phyloP scores from a whole-genome alignment of 2,329 filamentous ascomycete genomes.

The Cladophialophora chaetospira region DNA sequence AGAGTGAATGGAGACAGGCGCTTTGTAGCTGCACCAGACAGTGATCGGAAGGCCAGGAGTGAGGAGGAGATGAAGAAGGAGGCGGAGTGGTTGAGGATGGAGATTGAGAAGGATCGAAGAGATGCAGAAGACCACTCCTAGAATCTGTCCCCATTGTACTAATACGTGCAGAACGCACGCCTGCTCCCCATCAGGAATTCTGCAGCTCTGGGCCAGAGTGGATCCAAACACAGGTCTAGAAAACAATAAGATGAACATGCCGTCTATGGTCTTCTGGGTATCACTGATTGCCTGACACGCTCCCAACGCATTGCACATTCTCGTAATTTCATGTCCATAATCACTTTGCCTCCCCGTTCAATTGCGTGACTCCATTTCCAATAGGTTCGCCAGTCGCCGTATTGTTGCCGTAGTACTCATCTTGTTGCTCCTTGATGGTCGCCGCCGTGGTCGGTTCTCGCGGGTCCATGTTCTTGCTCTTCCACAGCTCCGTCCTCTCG shows the following conservation, averaged over 20 bases:
- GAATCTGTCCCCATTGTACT: too few relatives aligned
- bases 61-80: slow-evolving; percentile 78
- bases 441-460: slow-evolving; percentile 23
- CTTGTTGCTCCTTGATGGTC: slow-evolving; percentile 31
- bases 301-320: slow-evolving; percentile 3
- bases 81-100: slow-evolving; percentile 65
- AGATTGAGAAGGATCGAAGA: slow-evolving; percentile 50
- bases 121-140: slow-evolving; percentile 13
- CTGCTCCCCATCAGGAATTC: too few relatives aligned
- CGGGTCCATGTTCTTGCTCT: slow-evolving; percentile 41
- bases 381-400: slow-evolving; percentile 5
- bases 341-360: slow-evolving; percentile 3
- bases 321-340: background rate
- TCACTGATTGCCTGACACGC: background rate
- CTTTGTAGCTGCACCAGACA: slow-evolving; percentile 61
- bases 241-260: background rate
- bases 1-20: slow-evolving; percentile 42
- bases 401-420: slow-evolving; percentile 33
- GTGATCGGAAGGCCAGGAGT: slow-evolving; percentile 69
- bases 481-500: slow-evolving; percentile 77
- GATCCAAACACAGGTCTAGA: background rate
- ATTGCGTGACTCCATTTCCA: slow-evolving; percentile 4
- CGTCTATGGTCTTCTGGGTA: slow-evolving; percentile 15
- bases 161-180: too few relatives aligned
- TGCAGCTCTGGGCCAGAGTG: background rate